A percentile compares a stretch with the other conserved stretches of the same genome.
phyloP scores from a whole-genome alignment of 164 flowering plant genomes.

The Sedum album region DNA sequence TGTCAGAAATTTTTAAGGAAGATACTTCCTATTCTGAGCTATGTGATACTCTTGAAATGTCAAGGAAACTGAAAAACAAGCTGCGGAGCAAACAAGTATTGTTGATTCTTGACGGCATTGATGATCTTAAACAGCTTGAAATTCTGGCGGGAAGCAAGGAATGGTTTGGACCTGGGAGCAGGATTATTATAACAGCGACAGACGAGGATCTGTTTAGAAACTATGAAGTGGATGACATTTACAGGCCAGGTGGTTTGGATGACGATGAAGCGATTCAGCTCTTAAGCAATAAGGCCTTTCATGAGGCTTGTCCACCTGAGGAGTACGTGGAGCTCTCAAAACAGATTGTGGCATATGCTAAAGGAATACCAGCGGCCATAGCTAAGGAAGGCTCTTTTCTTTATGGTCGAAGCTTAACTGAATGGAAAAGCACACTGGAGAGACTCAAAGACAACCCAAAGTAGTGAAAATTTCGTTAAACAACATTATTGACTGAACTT shows the following conservation, averaged over 20 bases:
- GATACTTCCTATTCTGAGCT: not conserved
- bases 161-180: conserved; percentile 23
- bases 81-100: conserved; percentile 10
- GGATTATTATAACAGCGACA: conserved; percentile 17
- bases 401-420: not conserved
- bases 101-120: conserved; percentile 22
- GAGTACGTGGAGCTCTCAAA: conserved; percentile 1
- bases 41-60: not conserved
- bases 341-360: conserved; percentile 7
- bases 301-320: not conserved
- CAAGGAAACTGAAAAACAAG: not conserved
- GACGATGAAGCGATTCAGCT: conserved; percentile 11
- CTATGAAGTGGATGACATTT: not conserved
- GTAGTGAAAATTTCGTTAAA: not conserved
- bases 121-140: conserved; percentile 7
- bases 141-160: conserved; percentile 8
- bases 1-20: conserved; percentile 9
- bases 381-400: conserved; percentile 13
- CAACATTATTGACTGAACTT: not conserved
- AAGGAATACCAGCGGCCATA: conserved; percentile 18
- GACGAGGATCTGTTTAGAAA: conserved; percentile 6
- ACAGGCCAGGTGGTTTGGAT: not conserved
- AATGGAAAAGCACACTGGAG: conserved; percentile 11
- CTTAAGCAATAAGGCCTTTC: conserved; percentile 16
- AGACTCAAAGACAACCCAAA: not conserved